Conservation (phyloP, 1,139 yeast genomes). For the Arxiozyma slooffiae region DNA sequence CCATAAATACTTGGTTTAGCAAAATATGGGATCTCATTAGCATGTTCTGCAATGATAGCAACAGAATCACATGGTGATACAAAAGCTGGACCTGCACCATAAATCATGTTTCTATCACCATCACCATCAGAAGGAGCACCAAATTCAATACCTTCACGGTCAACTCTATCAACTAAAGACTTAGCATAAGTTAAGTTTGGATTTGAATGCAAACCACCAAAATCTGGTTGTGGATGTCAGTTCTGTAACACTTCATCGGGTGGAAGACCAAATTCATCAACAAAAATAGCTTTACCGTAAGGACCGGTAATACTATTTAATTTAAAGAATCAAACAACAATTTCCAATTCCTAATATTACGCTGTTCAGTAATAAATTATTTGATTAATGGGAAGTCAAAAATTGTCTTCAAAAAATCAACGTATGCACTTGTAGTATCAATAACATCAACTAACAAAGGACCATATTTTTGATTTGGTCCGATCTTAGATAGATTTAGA, state of each 20-base stretch:
- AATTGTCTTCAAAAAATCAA: slow-evolving; percentile 67
- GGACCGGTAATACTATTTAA: slow-evolving; percentile 99
- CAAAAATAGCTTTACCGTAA: slow-evolving; percentile 76
- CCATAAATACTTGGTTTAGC: slow-evolving; percentile 81
- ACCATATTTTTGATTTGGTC: slow-evolving; percentile 38
- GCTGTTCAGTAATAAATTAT: slow-evolving; percentile 47
- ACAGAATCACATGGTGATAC: slow-evolving; percentile 98
- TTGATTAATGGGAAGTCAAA: slow-evolving; percentile 86
- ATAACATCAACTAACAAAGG: slow-evolving; percentile 66
- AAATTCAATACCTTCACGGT: slow-evolving; percentile 67
- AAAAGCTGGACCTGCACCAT: slow-evolving; percentile 81
- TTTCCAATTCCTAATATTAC: slow-evolving; percentile 46
- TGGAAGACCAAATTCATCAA: slow-evolving; percentile 76
- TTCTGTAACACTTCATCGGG: slow-evolving; percentile 61
- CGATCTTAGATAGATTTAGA: slow-evolving; percentile 54
- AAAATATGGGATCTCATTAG: slow-evolving; percentile 80
- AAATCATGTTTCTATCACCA: slow-evolving; percentile 98
- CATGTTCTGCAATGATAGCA: slow-evolving; percentile 93
- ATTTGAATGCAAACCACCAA: slow-evolving; percentile 97
- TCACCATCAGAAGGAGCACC: slow-evolving; percentile 99
- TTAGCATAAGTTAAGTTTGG: slow-evolving; percentile 94
- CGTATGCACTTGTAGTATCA: slow-evolving; percentile 74
- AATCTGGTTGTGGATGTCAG: slow-evolving; percentile 74
- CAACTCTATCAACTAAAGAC: slow-evolving; percentile 82
- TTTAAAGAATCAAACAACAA: slow-evolving; percentile 81